phyloP scores from a whole-genome alignment of 73 alveolate genomes.

The Paramecium caudatum region DNA sequence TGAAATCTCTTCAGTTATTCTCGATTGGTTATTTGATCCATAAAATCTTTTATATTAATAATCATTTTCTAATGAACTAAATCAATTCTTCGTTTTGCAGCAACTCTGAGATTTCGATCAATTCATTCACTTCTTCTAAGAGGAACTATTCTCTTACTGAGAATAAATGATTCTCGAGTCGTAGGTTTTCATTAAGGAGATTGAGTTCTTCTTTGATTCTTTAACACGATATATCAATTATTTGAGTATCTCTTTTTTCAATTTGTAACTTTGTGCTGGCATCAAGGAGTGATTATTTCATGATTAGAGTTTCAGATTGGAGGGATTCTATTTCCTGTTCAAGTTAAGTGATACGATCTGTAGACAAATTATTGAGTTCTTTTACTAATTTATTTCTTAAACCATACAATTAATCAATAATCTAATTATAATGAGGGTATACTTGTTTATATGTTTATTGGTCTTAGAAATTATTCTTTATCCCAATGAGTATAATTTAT shows the following conservation, averaged over 20 bases:
- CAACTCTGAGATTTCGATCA: not conserved
- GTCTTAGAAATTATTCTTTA: slow-evolving; percentile 30
- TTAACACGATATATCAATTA: not conserved
- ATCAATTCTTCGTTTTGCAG: slow-evolving; percentile 25
- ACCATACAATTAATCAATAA: not conserved
- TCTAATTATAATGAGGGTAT: not conserved
- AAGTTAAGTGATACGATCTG: not conserved
- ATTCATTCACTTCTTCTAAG: slow-evolving; percentile 16
- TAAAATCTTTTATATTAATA: slow-evolving; percentile 1
- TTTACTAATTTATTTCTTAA: slow-evolving; percentile 3
- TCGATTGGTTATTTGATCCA: not conserved
- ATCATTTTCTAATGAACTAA: not conserved
- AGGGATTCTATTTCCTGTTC: not conserved
- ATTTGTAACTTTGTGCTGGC: not conserved
- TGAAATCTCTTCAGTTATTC: slow-evolving; percentile 15
- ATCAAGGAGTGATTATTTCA: not conserved
- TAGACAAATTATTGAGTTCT: not conserved
- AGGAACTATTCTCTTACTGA: not conserved
- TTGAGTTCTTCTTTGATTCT: slow-evolving; percentile 8
- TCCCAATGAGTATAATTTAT: not conserved
- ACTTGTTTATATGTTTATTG: not conserved
- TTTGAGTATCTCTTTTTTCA: not conserved
- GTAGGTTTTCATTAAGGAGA: not conserved
- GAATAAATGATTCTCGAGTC: slow-evolving; percentile 39
- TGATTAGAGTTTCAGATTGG: not conserved